Base-by-base conservation (phyloP, 805 yeast genomes). In the Metschnikowia lunata region DNA sequence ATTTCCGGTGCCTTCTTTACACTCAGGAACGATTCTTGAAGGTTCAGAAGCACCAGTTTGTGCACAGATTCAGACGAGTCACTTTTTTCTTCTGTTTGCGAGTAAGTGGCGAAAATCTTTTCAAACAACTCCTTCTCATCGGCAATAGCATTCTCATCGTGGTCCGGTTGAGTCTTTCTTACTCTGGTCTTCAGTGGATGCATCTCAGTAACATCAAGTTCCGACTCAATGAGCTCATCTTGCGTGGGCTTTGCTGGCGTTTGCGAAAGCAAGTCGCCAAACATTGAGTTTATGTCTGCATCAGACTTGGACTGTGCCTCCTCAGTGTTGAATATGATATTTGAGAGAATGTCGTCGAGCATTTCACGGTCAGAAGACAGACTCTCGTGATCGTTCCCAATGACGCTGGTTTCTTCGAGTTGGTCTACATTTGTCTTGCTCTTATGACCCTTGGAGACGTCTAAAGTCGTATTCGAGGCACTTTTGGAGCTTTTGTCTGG, bases 51-150 rank as follows among this genome's bases (percentile, higher is more conserved):
- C 32, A 53, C 48, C 35, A 34, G 43, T 12, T 45, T 35, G 27
- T 43, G 46, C 29, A 50, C 33, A 34, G 39, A 41, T 29, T 42
- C 48, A 4, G 39, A 34, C 1, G 42, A 29, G 8, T 26, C 41
- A 11, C 11, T 15, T 8, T 15, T 13, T 1, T 31, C 34, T 6
- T 40, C 43, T 8, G 43, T 31, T 26, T 40, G 43, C 23, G 54
- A 36, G 45, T 52, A 54, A 9, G 49, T 50, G 31, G 47, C 51
- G 35, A 52, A 52, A 40, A 54, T 52, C 26, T 45, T 46, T 26
- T 45, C 43, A 36, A 54, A 54, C 5, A 54, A 36, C 28, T 44
- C 41, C 28, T 48, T 48, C 29, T 54, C 57, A 26, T 52, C 47
- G 23, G 44, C 47, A 12, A 46, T 14, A 10, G 38, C 43, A 23